phyloP scores from a whole-genome alignment of 805 yeast genomes.

The Wickerhamomyces hampshirensis region DNA sequence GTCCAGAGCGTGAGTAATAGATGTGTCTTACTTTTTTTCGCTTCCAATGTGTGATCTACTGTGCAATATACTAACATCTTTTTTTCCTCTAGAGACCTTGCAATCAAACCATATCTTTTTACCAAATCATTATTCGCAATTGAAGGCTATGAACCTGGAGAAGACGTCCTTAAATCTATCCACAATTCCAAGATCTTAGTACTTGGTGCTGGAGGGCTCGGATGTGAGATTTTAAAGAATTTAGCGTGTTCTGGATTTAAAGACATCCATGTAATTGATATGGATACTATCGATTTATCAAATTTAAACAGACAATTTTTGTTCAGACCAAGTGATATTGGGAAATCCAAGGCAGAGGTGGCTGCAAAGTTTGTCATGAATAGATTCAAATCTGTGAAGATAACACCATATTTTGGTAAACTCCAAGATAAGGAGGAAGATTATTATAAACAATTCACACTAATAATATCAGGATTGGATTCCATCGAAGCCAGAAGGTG shows the following conservation, averaged over 20 bases:
- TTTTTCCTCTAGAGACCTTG: constrained; percentile 14
- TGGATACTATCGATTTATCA: constrained; percentile 89
- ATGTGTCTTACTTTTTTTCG: too few relatives aligned
- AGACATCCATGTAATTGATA: constrained; percentile 79
- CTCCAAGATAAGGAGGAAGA: constrained; percentile 59
- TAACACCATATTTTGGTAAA: constrained; percentile 58
- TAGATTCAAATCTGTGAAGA: constrained; percentile 39
- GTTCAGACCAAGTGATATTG: constrained; percentile 77
- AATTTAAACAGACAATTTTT: constrained; percentile 89
- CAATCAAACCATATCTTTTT: constrained; percentile 20
- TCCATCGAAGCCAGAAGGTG: constrained; percentile 87
- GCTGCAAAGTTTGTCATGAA: constrained; percentile 59
- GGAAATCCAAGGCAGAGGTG: constrained; percentile 73
- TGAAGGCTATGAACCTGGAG: constrained; percentile 32
- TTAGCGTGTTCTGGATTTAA: constrained; percentile 68
- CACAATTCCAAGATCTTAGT: constrained; percentile 34
- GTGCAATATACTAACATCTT: background rate
- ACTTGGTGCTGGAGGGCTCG: constrained; percentile 94
- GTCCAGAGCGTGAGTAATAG: background rate
- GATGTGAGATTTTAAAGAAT: constrained; percentile 84
- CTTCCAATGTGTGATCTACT: background rate
- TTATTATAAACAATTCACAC: constrained; percentile 63
- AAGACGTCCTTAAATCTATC: constrained; percentile 20
- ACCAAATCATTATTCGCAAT: constrained; percentile 31
- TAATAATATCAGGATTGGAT: constrained; percentile 85